Conservation (phyloP, 1,284 basidiomycete species). For the Puccinia hordei region DNA sequence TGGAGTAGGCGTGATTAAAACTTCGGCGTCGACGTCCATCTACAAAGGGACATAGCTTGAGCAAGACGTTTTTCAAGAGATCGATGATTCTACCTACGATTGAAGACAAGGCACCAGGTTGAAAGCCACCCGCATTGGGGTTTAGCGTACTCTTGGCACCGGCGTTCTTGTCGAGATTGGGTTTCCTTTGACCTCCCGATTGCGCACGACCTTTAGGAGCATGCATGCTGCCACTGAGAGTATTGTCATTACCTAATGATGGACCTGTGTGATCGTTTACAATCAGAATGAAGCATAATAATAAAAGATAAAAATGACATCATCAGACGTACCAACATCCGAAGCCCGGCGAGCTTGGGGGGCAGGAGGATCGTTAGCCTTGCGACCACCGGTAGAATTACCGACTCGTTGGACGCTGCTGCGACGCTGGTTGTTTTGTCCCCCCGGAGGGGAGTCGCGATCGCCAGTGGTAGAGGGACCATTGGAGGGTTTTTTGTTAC, state of each 20-base stretch:
- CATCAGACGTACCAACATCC: constrained; percentile 37
- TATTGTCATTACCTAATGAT: constrained; percentile 3
- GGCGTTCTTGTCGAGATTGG: constrained; percentile 28
- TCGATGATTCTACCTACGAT: constrained; percentile 53
- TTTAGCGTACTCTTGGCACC: constrained; percentile 54
- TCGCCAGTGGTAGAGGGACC: constrained; percentile 28
- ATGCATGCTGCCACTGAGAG: constrained; percentile 37
- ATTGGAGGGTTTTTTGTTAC: constrained; percentile 50
- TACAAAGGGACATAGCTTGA: constrained; percentile 6
- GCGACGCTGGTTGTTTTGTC: constrained; percentile 29
- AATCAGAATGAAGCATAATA: neutral
- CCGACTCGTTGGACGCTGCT: constrained; percentile 30
- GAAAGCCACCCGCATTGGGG: constrained; percentile 58
- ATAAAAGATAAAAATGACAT: neutral
- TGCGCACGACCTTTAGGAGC: constrained; percentile 47
- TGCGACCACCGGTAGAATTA: constrained; percentile 13
- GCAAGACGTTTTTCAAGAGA: neutral
- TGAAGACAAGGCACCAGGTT: constrained; percentile 55
- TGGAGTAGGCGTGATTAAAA: constrained; percentile 42
- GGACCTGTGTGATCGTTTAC: constrained; percentile 6
- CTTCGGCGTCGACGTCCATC: constrained; percentile 51
- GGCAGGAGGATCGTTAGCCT: neutral
- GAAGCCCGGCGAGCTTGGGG: constrained; percentile 37
- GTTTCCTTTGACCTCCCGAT: constrained; percentile 38
- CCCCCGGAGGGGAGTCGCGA: constrained; percentile 8